Base-by-base conservation (phyloP, 768 basidiomycete genomes). In the Lyophyllum semitale region DNA sequence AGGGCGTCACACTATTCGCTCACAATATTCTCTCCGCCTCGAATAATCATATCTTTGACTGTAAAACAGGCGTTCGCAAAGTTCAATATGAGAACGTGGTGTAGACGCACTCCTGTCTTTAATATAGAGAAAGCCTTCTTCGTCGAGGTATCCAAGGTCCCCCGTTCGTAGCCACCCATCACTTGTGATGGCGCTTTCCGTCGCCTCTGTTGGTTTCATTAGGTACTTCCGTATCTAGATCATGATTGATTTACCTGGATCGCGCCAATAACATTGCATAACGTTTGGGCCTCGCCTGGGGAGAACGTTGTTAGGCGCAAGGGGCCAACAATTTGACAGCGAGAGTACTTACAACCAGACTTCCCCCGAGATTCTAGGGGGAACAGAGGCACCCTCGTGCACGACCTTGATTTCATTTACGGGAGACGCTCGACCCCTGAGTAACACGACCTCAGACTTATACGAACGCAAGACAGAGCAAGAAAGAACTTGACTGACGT, bases 21-120 rank as follows among this genome's bases (percentile, higher is more conserved):
- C 81, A 57, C 59, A 51, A 87, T 80, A 62, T 85, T 85, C 66
- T 87, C 84, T 42, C 84, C 84, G 22, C 84, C 84, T 33, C 83
- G 74, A 55, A 85, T 83, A 51, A 86, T 86, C 51, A 86, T 76
- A 60, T 86, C 84, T 67, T 86, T 85, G 22, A 83, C 84, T 80
- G 48, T 5, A 8, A 11, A 25, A 27, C 11, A 38, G 48, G 9
- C 8, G 42, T 54, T 32, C 38, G 37, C 5, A 5, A 20, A 8
- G 18, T 20, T 29, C 18, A n/a, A 33, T 11, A 20, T 27, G 0
- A 17, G 2, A 38, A 26, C 18, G 18, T 48, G 26, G 27, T 27
- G 44, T 43, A 32, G 8, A 66, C 73, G 69, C 58, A 78, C 76
- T 65, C 58, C 84, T 72, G 62, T 84, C 82, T 58, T 82, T 83